Evolutionary conservation across 345 rosid genomes (phyloP).

Genomic region (Erucastrum elatum): DNA sequence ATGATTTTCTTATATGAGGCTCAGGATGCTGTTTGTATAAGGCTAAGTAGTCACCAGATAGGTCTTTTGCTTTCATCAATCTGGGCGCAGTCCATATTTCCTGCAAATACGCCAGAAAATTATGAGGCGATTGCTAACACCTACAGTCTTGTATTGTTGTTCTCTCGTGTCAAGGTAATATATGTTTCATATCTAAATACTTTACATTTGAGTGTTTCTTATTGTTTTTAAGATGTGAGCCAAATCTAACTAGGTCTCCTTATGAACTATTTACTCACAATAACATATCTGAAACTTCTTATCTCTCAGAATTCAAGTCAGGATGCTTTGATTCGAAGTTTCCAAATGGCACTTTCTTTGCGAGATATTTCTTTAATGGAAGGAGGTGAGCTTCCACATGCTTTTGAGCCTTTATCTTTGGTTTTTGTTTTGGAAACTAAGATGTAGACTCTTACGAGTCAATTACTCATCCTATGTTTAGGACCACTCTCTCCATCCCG

Average conservation of each 20-base stretch:
- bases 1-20: constrained; percentile 6
- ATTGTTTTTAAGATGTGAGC: no score
- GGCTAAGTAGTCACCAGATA: constrained; percentile 93
- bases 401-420: constrained; percentile 1
- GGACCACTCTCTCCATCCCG: constrained; percentile 79
- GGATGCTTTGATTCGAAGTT: constrained; percentile 74
- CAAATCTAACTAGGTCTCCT: no score
- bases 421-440: not conserved
- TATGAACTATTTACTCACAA: no score
- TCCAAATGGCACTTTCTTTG: constrained; percentile 91
- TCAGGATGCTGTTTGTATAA: constrained; percentile 69
- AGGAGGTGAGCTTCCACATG: constrained; percentile 58
- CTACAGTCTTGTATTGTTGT: constrained; percentile 81
- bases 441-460: not conserved
- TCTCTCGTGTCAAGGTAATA: constrained; percentile 88
- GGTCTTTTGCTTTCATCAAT: constrained; percentile 87
- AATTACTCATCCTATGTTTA: constrained; percentile 42
- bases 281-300: no score
- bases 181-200: no score
- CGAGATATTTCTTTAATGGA: constrained; percentile 68
- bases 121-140: constrained; percentile 96
- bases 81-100: constrained; percentile 92
- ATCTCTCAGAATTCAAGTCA: constrained; percentile 78
- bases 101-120: constrained; percentile 82
- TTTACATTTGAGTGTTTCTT: not conserved